phyloP scores from a whole-genome alignment of 2,329 filamentous ascomycete genomes.

The Parastagonospora avenae region DNA sequence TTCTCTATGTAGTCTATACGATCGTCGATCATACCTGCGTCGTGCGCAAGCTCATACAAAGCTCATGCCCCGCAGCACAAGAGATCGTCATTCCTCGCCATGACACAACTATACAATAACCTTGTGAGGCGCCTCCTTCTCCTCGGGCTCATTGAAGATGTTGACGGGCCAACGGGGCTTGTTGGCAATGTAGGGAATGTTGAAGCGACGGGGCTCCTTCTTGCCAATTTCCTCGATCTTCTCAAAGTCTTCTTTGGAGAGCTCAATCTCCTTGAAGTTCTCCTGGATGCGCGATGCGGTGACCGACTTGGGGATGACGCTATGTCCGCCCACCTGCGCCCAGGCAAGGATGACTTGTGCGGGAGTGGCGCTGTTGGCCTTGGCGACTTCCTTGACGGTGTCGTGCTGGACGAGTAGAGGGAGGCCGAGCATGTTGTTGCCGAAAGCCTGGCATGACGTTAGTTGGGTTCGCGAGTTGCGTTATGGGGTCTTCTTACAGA shows the following conservation, averaged over 20 bases:
- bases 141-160: constrained; percentile 60
- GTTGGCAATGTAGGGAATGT: constrained; percentile 49
- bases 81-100: too few species aligned
- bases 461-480: constrained; percentile 66
- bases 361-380: constrained; percentile 66
- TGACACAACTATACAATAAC: constrained; percentile 35
- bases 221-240: constrained; percentile 57
- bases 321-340: constrained; percentile 69
- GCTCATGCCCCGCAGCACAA: too few species aligned
- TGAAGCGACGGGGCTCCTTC: constrained; percentile 65
- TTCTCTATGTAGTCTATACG: too few species aligned
- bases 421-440: constrained; percentile 60
- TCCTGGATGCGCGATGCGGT: constrained; percentile 36
- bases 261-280: constrained; percentile 41
- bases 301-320: constrained; percentile 41
- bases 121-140: constrained; percentile 57
- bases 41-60: too few species aligned
- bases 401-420: constrained; percentile 48
- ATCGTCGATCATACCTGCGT: too few species aligned
- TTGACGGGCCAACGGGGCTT: constrained; percentile 62
- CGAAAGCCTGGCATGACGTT: constrained; percentile 59
- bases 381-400: constrained; percentile 71
- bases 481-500: constrained; percentile 47
- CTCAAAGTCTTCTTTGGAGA: constrained; percentile 32
- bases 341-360: constrained; percentile 85